Percentiles rank a stretch among this genome's conserved stretches.
Conservation (phyloP, 345 rosid species). For the Citrus unshiu region DNA sequence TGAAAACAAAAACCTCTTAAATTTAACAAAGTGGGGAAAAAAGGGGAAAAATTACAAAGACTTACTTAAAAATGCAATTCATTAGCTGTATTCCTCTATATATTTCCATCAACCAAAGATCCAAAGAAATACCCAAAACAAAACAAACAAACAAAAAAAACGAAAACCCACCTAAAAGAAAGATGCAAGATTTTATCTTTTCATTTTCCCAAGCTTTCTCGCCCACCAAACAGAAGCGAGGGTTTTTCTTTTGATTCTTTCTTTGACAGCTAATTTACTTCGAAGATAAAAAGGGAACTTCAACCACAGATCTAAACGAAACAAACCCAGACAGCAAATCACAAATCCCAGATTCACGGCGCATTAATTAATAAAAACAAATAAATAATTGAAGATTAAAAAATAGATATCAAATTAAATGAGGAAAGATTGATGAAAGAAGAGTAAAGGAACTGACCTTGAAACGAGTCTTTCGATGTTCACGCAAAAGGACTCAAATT, state of each 20-base stretch:
- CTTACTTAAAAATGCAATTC: background rate
- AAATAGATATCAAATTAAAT: background rate
- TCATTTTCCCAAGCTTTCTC: background rate
- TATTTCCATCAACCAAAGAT: background rate
- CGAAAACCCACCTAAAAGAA: background rate
- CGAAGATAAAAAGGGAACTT: background rate
- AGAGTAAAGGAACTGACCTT: conserved; percentile 11
- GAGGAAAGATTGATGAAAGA: background rate
- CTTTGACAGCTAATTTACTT: background rate
- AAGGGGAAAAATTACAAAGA: background rate
- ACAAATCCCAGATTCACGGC: background rate
- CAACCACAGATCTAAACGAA: conserved; percentile 18
- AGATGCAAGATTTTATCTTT: background rate
- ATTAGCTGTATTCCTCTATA: background rate
- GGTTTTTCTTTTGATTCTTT: background rate
- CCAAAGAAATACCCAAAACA: background rate
- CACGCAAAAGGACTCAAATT: background rate
- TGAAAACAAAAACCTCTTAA: background rate
- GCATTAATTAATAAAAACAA: background rate
- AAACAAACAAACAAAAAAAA: background rate
- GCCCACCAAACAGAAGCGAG: conserved; percentile 7
- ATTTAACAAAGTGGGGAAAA: background rate
- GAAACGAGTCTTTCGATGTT: conserved; percentile 8
- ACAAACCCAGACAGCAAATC: background rate
- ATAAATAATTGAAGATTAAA: background rate